Evolutionary conservation across 2,329 filamentous ascomycete species (phyloP).

Genomic region (Graphilbum ipis-grandicollis): DNA sequence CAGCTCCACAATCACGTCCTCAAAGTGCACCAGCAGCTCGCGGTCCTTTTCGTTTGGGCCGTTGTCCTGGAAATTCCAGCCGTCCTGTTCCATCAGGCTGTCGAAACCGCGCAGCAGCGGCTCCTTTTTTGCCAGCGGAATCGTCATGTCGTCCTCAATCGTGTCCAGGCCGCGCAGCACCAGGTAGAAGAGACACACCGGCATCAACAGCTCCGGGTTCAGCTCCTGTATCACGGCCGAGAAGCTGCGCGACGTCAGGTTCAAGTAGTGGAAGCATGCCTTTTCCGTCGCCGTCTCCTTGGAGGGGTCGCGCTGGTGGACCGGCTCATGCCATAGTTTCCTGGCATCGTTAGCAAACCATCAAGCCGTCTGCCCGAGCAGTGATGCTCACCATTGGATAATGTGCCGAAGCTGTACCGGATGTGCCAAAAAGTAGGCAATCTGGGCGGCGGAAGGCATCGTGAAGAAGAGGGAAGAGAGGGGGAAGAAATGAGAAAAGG

Average conservation of each 20-base stretch:
- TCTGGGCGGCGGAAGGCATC: constrained; percentile 35
- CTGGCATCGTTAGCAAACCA: constrained; percentile 25
- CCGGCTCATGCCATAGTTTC: constrained; percentile 94
- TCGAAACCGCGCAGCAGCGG: constrained; percentile 73
- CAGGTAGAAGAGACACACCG: constrained; percentile 81
- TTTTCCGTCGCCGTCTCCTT: constrained; percentile 60
- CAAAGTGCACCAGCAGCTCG: constrained; percentile 81
- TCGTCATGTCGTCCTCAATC: constrained; percentile 97
- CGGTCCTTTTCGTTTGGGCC: constrained; percentile 87
- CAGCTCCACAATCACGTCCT: constrained; percentile 71
- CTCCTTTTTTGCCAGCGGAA: constrained; percentile 66
- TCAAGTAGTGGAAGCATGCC: constrained; percentile 73
- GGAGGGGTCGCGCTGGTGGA: constrained; percentile 62
- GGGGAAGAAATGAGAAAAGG: background rate
- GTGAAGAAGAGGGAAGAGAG: background rate
- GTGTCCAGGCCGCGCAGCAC: constrained; percentile 85
- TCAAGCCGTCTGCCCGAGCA: no score
- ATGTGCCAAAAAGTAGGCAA: constrained; percentile 59
- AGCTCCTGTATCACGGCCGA: constrained; percentile 86
- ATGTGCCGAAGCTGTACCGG: constrained; percentile 65
- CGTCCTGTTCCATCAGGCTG: constrained; percentile 59
- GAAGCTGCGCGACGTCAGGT: constrained; percentile 86
- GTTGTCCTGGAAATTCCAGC: constrained; percentile 79
- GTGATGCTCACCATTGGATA: constrained; percentile 92
- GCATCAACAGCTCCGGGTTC: constrained; percentile 81